Evolutionary conservation across 108 stramenopile genomes (phyloP), one percentile per base, ranked within the genome.

Genomic region (Nitzschia sp.): DNA sequence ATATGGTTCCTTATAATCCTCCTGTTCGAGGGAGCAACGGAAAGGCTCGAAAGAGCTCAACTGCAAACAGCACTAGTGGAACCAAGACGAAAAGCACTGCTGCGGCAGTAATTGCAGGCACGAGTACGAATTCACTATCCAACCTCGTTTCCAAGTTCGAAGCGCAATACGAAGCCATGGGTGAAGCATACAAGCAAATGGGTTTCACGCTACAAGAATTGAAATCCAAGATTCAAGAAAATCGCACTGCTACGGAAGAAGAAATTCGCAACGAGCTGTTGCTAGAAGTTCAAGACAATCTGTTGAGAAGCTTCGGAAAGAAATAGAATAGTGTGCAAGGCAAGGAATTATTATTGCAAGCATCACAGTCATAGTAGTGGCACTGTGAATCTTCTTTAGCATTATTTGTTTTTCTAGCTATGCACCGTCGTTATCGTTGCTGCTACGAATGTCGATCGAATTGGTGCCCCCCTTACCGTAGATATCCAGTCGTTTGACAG

Each of bases 401-500:
- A n/a, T n/a, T n/a, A n/a, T n/a, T n/a, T n/a, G n/a, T n/a, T n/a
- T n/a, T n/a, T n/a, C n/a, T n/a, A n/a, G n/a, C n/a, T n/a, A n/a
- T n/a, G n/a, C n/a, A n/a, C n/a, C n/a, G n/a, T 6, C 38, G 38
- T 41, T 41, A 41, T 38, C 23, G 2, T 33, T 38, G 8, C 28
- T 5, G 4, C 27, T 29, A 41, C 69, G 60, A 62, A 71, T 71
- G 32, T 71, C 56, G 22, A 73, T 47, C 13, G 32, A 46, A 41
- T 63, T 63, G 4, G 45, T 1, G 8, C 27, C 53, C 23, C 56
- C 55, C 28, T 72, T 80, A 26, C 79, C 78, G 53, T 85, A 80
- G 4, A 83, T 71, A 76, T 90, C 80, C 35, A 90, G 56, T 27
- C 85, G 71, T 31, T 78, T 74, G 1, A 78, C 79, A 21, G 67